These are phyloP conservation scores for Dalbergia oliveri DNA, from an alignment of 306 rosid species.

Conservation along the genomic window DNA sequence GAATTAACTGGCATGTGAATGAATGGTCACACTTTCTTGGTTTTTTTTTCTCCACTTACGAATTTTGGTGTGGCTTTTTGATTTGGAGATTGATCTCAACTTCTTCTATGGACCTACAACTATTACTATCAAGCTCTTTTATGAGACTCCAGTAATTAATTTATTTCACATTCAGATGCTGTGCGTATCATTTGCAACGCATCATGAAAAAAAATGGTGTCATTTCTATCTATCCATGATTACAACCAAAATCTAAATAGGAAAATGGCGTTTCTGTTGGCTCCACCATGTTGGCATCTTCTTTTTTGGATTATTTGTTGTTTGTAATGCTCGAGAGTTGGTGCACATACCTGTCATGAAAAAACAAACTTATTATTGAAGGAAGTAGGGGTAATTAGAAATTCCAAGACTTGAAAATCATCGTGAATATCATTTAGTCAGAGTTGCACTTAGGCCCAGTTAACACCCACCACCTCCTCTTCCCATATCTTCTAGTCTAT, in stretches of 20 bases:
- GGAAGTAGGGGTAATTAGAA: not conserved
- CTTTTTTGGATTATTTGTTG: constrained; percentile 7
- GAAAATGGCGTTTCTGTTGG: not conserved
- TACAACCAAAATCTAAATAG: constrained; percentile 10
- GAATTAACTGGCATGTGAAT: too few relatives aligned
- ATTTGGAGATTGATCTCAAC: too few relatives aligned
- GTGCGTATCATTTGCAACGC: not conserved
- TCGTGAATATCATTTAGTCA: not conserved
- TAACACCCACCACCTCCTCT: constrained; percentile 30
- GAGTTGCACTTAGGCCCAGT: constrained; percentile 9
- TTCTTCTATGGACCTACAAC: too few relatives aligned
- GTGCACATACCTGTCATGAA: constrained; percentile 34
- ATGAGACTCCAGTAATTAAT: not conserved
- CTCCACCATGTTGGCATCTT: constrained; percentile 28
- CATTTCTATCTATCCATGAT: not conserved
- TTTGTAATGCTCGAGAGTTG: not conserved
- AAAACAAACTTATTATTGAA: not conserved
- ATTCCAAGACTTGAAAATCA: not conserved
- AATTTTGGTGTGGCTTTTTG: too few relatives aligned
- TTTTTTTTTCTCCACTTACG: too few relatives aligned
- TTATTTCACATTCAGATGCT: not conserved
- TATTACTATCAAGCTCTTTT: too few relatives aligned
- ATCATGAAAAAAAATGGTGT: not conserved
- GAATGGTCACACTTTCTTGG: too few relatives aligned
- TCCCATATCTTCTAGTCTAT: not conserved